A percentile compares a stretch with the other conserved stretches of the same genome.
These are phyloP conservation scores for Triticum timopheevii DNA, from an alignment of 176 grass and related monocot species.

Conservation along the genomic window DNA sequence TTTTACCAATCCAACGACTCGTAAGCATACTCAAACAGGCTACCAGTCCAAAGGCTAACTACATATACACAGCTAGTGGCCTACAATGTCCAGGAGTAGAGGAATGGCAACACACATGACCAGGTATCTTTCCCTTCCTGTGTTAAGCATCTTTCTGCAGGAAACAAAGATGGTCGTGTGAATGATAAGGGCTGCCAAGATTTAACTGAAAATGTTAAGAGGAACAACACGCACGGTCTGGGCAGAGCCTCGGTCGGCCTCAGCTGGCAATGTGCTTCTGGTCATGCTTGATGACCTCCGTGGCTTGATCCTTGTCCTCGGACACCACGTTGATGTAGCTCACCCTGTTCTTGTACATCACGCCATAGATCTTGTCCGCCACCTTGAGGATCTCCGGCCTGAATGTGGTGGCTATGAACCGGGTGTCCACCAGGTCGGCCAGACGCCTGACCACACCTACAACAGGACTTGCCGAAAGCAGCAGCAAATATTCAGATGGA, in stretches of 20 bases:
- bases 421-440: slow-evolving; percentile 71
- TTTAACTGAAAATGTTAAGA: not conserved
- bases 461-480: slow-evolving; percentile 42
- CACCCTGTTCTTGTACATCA: slow-evolving; percentile 87
- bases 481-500: not conserved
- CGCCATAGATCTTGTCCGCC: slow-evolving; percentile 83
- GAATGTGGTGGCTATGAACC: slow-evolving; percentile 91
- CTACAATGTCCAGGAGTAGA: not conserved
- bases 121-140: not conserved
- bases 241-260: slow-evolving; percentile 3
- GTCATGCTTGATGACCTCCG: slow-evolving; percentile 94
- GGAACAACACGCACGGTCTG: not conserved
- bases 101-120: not conserved
- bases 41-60: slow-evolving; percentile 26
- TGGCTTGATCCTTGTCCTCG: slow-evolving; percentile 53
- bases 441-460: slow-evolving; percentile 76
- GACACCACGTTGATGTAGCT: slow-evolving; percentile 83
- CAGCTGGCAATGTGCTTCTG: slow-evolving; percentile 72
- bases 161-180: not conserved
- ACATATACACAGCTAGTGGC: slow-evolving; percentile 24
- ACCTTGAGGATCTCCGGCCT: slow-evolving; percentile 78
- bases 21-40: not conserved
- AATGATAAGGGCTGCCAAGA: not conserved
- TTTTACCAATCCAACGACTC: no score
- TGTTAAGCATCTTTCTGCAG: slow-evolving; percentile 22